Evolutionary conservation across 345 rosid genomes (phyloP).

Genomic region (Heritiera fomes): DNA sequence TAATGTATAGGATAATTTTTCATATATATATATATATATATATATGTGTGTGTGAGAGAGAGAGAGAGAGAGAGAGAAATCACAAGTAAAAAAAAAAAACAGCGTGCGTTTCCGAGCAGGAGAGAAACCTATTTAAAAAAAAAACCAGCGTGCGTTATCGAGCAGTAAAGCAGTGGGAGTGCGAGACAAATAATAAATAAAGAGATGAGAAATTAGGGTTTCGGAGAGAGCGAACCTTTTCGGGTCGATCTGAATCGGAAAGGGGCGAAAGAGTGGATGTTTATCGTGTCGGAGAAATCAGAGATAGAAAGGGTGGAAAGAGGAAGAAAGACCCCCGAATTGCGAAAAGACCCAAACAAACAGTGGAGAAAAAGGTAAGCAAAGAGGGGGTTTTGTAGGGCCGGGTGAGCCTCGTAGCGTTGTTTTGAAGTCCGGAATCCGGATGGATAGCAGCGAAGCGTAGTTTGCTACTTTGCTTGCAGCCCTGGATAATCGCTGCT

Average conservation of each 20-base stretch:
- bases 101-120: neutral
- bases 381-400: neutral
- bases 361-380: neutral
- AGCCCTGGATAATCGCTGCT: neutral
- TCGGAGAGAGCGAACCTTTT: neutral
- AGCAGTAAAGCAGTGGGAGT: slow-evolving; percentile 2
- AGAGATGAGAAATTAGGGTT: neutral
- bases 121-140: neutral
- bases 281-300: neutral
- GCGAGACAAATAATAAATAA: neutral
- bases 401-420: slow-evolving; percentile 29
- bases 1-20: too few relatives aligned
- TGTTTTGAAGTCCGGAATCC: slow-evolving; percentile 23
- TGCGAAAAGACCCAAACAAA: neutral
- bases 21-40: too few relatives aligned
- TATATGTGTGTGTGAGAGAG: too few relatives aligned
- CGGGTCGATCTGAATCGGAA: slow-evolving; percentile 8
- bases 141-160: neutral
- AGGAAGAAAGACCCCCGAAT: neutral
- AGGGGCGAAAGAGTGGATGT: neutral
- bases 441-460: neutral
- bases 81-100: neutral
- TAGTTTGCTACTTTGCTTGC: neutral
- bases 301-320: neutral
- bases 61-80: too few relatives aligned